Evolutionary conservation across 2,329 filamentous ascomycete species (phyloP).

Genomic region (Alternaria brassicae): DNA sequence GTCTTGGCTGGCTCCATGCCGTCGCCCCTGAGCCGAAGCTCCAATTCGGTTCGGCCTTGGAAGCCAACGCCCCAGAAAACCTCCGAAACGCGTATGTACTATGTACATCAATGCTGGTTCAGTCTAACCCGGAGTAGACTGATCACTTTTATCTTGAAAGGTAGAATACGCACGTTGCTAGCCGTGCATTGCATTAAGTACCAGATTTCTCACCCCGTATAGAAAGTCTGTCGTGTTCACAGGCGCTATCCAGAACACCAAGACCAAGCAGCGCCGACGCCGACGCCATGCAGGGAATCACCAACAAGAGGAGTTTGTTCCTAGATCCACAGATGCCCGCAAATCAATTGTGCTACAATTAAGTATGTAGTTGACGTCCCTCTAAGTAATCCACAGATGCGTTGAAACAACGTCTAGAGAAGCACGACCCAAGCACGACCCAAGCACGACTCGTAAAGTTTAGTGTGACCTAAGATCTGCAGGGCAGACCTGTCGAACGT

Average conservation of each 20-base stretch:
- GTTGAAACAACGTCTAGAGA: background rate
- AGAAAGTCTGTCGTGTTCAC: no score
- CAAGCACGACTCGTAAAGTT: background rate
- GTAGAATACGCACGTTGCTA: no score
- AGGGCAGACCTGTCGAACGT: background rate
- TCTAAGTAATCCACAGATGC: background rate
- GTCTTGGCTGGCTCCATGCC: background rate
- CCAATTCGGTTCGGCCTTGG: background rate
- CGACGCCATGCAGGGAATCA: background rate
- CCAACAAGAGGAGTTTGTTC: background rate
- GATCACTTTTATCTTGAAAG: background rate
- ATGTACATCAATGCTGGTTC: background rate
- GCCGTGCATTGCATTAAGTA: no score
- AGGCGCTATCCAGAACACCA: background rate
- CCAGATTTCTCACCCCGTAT: no score
- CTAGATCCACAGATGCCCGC: background rate
- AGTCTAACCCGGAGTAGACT: background rate
- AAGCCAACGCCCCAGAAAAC: background rate
- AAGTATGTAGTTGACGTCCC: no score
- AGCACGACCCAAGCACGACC: background rate
- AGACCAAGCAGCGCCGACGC: constrained; percentile 1
- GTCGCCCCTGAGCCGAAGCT: background rate
- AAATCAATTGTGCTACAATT: no score
- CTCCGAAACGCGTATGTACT: background rate
- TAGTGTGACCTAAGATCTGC: background rate